Conservation (phyloP, 148 eudicot genomes). For the Euryodendron excelsum region DNA sequence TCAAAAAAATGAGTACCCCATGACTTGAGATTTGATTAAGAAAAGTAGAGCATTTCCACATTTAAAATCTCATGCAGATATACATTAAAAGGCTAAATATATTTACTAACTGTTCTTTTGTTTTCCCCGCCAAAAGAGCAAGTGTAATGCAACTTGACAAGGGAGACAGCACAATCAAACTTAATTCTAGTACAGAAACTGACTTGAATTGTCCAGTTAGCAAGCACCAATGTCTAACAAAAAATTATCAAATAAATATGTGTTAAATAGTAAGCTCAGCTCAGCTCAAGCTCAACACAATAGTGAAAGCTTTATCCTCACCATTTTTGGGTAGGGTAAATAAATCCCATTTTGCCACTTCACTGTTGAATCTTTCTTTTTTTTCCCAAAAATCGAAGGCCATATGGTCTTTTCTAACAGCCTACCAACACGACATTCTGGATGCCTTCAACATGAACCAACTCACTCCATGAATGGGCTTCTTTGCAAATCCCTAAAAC, state of each 20-base stretch:
- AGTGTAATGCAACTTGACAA: not conserved
- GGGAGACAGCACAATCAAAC: not conserved
- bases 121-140: not conserved
- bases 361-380: not conserved
- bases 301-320: not conserved
- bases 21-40: not conserved
- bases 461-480: not conserved
- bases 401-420: too few species aligned
- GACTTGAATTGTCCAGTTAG: not conserved
- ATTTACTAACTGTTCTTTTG: not conserved
- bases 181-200: not conserved
- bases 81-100: not conserved
- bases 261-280: not conserved
- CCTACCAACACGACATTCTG: not conserved
- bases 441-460: not conserved
- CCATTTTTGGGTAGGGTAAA: not conserved
- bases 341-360: not conserved
- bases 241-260: not conserved
- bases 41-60: too few species aligned
- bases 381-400: not conserved
- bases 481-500: too few species aligned
- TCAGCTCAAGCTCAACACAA: not conserved
- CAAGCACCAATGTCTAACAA: not conserved
- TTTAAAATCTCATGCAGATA: not conserved
- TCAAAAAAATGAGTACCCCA: not conserved